phyloP scores from a whole-genome alignment of 2,329 filamentous ascomycete genomes.

The Lizonia empirigonia region DNA sequence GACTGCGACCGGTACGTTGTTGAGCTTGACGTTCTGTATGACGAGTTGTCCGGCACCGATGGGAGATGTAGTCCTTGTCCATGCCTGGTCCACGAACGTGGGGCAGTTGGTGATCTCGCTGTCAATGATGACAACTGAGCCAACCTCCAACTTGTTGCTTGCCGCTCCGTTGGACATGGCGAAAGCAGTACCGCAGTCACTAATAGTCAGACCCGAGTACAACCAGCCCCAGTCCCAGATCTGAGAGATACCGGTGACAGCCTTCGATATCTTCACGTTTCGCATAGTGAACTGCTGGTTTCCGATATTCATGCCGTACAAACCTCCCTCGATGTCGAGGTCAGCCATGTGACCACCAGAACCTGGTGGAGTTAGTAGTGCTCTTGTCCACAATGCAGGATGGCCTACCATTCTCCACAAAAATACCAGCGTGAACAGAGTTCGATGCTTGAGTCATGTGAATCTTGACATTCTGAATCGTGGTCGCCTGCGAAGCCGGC shows the following conservation, averaged over 20 bases:
- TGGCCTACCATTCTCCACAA: conserved; percentile 50
- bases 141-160: conserved; percentile 50
- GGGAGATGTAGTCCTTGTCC: conserved; percentile 46
- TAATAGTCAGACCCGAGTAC: conserved; percentile 58
- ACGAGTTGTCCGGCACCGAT: conserved; percentile 58
- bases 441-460: conserved; percentile 48
- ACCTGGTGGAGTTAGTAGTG: conserved; percentile 26
- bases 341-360: conserved; percentile 56
- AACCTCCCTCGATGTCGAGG: conserved; percentile 53
- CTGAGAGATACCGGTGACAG: conserved; percentile 61
- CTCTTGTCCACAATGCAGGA: not conserved
- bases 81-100: conserved; percentile 57
- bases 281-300: conserved; percentile 64
- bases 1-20: conserved; percentile 43
- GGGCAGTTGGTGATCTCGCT: conserved; percentile 57
- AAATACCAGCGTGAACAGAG: conserved; percentile 57
- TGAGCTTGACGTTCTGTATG: conserved; percentile 59
- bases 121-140: conserved; percentile 64
- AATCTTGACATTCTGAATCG: conserved; percentile 55
- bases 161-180: conserved; percentile 52
- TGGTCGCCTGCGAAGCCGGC: conserved; percentile 55
- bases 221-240: conserved; percentile 68
- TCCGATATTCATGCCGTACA: conserved; percentile 51
- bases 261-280: conserved; percentile 60
- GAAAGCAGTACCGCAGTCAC: conserved; percentile 61